Percentiles rank a stretch among this genome's conserved stretches.
These are phyloP conservation scores for Xylaria sp. DNA, from an alignment of 2,329 filamentous ascomycete genomes.

Conservation along the genomic window DNA sequence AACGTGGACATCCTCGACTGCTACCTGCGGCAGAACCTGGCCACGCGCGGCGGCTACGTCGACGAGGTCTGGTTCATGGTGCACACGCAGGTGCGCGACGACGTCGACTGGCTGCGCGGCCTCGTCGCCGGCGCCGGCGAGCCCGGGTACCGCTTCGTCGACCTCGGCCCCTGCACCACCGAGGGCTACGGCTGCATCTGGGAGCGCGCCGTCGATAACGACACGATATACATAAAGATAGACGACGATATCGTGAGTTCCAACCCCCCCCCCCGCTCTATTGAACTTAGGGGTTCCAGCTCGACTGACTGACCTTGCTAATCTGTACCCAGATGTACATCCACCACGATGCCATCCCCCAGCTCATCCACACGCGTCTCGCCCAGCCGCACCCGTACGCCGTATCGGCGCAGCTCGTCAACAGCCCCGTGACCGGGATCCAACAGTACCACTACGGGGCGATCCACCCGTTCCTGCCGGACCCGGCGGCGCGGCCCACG, in stretches of 20 bases:
- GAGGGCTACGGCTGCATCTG: constrained; percentile 38
- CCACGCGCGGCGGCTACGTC: constrained; percentile 45
- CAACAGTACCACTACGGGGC: constrained; percentile 57
- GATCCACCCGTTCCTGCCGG: constrained; percentile 56
- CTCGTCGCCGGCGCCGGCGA: constrained; percentile 40
- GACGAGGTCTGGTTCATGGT: constrained; percentile 48
- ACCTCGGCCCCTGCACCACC: constrained; percentile 38
- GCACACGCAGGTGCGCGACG: constrained; percentile 41
- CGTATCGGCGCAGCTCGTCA: constrained; percentile 59
- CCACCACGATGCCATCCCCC: constrained; percentile 48
- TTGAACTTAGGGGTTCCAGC: too few relatives aligned
- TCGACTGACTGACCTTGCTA: background rate
- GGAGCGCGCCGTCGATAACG: constrained; percentile 33
- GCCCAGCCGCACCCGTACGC: constrained; percentile 52
- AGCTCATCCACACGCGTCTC: constrained; percentile 54
- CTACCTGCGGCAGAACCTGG: constrained; percentile 47
- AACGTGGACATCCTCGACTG: constrained; percentile 50
- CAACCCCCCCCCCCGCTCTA: background rate
- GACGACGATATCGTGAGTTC: constrained; percentile 47
- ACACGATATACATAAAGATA: constrained; percentile 45
- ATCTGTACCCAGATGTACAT: constrained; percentile 26
- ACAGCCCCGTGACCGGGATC: constrained; percentile 55
- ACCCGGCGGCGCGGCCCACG: constrained; percentile 35
- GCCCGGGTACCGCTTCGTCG: constrained; percentile 39
- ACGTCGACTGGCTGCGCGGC: constrained; percentile 43